Evolutionary conservation across 768 basidiomycete species (phyloP).

Genomic region (Agrocybe pediades): DNA sequence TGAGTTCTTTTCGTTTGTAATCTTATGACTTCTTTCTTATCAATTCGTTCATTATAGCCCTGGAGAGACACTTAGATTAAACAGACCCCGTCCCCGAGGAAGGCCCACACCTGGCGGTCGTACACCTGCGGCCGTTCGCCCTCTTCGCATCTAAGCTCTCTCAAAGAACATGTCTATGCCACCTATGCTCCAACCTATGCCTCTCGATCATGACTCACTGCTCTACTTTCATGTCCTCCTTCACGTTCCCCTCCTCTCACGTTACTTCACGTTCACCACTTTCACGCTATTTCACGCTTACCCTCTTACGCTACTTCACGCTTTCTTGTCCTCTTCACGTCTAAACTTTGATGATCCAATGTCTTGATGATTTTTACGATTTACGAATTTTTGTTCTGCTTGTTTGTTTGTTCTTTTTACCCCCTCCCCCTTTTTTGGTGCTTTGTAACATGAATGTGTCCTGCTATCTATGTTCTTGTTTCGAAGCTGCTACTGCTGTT

Average conservation of each 20-base stretch:
- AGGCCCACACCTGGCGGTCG: slow-evolving; percentile 37
- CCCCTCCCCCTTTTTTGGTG: background rate
- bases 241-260: background rate
- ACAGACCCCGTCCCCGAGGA: slow-evolving; percentile 51
- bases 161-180: slow-evolving; percentile 1
- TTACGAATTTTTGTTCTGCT: slow-evolving; percentile 5
- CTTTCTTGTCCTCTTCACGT: background rate
- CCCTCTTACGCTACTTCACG: background rate
- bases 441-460: too few species aligned
- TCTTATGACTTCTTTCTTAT: background rate
- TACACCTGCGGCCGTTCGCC: slow-evolving; percentile 7
- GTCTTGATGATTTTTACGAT: background rate
- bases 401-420: background rate
- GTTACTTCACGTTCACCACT: too few species aligned
- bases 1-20: slow-evolving; percentile 36
- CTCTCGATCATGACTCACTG: background rate
- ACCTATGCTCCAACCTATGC: slow-evolving; percentile 1
- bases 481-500: slow-evolving; percentile 4
- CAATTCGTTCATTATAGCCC: slow-evolving; percentile 33
- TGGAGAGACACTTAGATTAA: slow-evolving; percentile 48
- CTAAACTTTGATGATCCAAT: background rate
- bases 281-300: background rate
- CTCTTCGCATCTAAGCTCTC: slow-evolving; percentile 7
- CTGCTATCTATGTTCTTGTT: slow-evolving; percentile 2
- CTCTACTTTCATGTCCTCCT: background rate